These are phyloP conservation scores for Boeremia lycopersici DNA, from an alignment of 2,329 filamentous ascomycete genomes.

Conservation along the genomic window DNA sequence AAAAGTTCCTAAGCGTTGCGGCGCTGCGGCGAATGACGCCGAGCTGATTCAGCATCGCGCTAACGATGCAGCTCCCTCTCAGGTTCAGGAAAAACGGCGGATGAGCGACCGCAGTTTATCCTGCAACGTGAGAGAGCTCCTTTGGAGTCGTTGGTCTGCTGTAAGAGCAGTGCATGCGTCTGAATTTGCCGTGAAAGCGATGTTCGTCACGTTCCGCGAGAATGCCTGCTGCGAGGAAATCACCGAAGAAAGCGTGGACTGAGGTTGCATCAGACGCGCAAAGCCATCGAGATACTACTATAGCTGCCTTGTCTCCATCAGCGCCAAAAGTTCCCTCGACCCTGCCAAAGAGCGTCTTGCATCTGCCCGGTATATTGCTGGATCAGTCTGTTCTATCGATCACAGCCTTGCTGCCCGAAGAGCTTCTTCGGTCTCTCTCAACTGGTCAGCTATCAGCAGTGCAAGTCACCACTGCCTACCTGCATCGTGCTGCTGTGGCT, in stretches of 20 bases:
- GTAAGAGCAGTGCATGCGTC: too few relatives aligned
- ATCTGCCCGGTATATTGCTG: constrained; percentile 24
- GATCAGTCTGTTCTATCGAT: constrained; percentile 22
- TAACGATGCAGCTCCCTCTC: neutral
- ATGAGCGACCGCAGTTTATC: too few relatives aligned
- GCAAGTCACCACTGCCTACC: constrained; percentile 33
- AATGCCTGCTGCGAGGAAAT: constrained; percentile 1
- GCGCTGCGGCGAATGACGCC: neutral
- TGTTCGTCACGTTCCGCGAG: neutral
- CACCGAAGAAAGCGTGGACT: constrained; percentile 26
- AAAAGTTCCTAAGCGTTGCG: constrained; percentile 13
- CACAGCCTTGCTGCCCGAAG: constrained; percentile 27
- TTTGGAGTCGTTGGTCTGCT: too few relatives aligned
- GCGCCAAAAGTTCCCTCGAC: constrained; percentile 26
- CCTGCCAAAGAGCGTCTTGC: constrained; percentile 29
- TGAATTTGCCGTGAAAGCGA: neutral
- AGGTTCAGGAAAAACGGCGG: too few relatives aligned
- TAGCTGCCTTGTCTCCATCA: constrained; percentile 24
- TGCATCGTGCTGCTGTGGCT: constrained; percentile 34
- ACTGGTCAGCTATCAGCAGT: constrained; percentile 30
- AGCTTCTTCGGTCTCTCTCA: constrained; percentile 23
- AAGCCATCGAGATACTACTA: constrained; percentile 33
- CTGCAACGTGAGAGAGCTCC: too few relatives aligned
- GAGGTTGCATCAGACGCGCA: constrained; percentile 35
- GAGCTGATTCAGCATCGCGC: constrained; percentile 6